Base-by-base conservation (phyloP, 2,329 filamentous ascomycete genomes). In the Pseudovirgaria hyperparasitica region DNA sequence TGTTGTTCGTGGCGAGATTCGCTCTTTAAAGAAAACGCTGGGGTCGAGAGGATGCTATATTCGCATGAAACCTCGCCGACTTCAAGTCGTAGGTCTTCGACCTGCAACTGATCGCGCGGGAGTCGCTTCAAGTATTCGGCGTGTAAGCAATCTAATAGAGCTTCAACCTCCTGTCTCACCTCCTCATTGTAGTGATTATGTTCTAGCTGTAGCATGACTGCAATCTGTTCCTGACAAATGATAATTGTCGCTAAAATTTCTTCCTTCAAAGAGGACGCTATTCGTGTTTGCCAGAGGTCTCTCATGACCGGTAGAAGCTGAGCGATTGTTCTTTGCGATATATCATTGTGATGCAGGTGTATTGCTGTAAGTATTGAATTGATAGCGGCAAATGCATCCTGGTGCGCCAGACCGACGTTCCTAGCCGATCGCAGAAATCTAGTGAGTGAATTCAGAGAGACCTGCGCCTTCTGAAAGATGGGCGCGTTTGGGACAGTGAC, bases 261-360 rank as follows among this genome's bases (percentile, higher is more conserved):
- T 37, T 87, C 80, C 39, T 77, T 74, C 26, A 90, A 39, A 9
- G 68, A 65, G 15, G 67, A 54, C 23, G 70, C 68, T 39, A 79
- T n/a, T n/a, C n/a, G 81, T n/a, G 70, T 67, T 36, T 74, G 64
- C 86, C 87, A 98, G 57, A 84, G 72, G 26, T 71, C 67, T 29
- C 69, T 71, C 37, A 93, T 72, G 23, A 86, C 52, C 2, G 82
- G 78, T 14, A 93, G 46, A 6, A 86, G 48, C 5, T 70, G 63
- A 29, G 62, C 57, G 10, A 78, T 64, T 19, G 77, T 57, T 18
- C 59, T 62, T 36, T 67, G 68, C 3, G 76, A 70, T 27, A 84
- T 61, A 1, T 61, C 51, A 9, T 76, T 63, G 34, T 81, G 69
- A 42, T 93, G 80, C 24, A 76, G 71, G 30, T 80, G 65, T 3